Evolutionary conservation across 139 green algal genomes (phyloP), one percentile per base, ranked within the genome.

Genomic region (Pycnococcus provasolii): DNA sequence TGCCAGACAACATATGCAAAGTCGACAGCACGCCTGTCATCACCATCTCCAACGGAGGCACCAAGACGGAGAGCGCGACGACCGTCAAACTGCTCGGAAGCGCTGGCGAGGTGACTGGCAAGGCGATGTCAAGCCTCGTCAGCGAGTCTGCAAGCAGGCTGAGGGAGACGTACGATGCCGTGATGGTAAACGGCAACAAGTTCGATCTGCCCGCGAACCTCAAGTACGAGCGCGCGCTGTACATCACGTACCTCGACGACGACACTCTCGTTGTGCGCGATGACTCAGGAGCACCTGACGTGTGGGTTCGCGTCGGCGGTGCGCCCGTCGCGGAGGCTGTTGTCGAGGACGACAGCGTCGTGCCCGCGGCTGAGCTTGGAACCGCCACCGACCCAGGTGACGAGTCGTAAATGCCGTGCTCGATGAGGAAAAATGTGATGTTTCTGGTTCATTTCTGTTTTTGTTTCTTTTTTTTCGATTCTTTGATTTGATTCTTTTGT

Each of bases 181-280:
- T 61, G 13, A 41, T 57, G 64, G 51, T 41, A 5, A 39, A 55
- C 41, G 39, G 26, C 51, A 26, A 42, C 8, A 47, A n/a, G 53
- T 44, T 61, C 4, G 43, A 47, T 43, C 42, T 71, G 40, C 64
- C 64, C 4, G 15, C 37, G 42, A 9, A 53, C 13, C 64, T 71
- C 48, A 42, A 50, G 40, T 64, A 51, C 9, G 64, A 71, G 53
- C 54, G 64, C 52, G 41, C 39, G 7, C n/a, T 71, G 40, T 64
- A 58, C 40, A 71, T 71, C 64, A 64, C 64, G 2, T 71, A 71
- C 64, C 64, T 71, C 4, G 64, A 71, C 39, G 64, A 63, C 40
- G 55, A 71, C 64, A 42, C 63, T 9, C 52, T 71, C 11, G 46
- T 71, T 39, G 54, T 54, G 11, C 39, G 64, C 26, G 64, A 71